Percentiles rank a stretch among this genome's conserved stretches.
Evolutionary conservation across 805 yeast genomes (phyloP).

Genomic region (Ogataea ramenticola): DNA sequence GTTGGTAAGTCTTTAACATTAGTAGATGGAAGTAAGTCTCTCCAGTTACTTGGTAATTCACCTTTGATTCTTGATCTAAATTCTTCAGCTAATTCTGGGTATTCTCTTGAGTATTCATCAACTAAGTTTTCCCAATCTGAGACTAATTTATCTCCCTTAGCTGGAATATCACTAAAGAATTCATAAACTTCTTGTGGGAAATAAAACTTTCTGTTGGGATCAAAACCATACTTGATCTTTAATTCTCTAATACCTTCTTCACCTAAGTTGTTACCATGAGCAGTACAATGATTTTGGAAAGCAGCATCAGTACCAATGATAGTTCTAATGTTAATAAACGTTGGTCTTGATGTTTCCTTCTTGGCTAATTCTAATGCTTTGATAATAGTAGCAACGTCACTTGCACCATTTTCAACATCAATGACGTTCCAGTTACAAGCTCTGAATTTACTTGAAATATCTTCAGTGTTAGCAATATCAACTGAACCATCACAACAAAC

Average conservation of each 20-base stretch:
- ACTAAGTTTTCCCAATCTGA: constrained; percentile 67
- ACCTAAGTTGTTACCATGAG: constrained; percentile 95
- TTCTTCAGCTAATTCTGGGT: constrained; percentile 76
- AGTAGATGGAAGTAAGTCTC: constrained; percentile 20
- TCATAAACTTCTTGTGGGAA: constrained; percentile 83
- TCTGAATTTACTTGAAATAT: constrained; percentile 76
- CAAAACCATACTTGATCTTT: constrained; percentile 78
- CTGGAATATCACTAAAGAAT: constrained; percentile 49
- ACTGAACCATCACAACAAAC: constrained; percentile 96
- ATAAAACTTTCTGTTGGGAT: constrained; percentile 72
- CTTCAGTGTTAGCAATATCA: constrained; percentile 85
- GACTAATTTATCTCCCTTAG: constrained; percentile 56
- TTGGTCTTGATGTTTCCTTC: constrained; percentile 62
- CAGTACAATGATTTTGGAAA: constrained; percentile 78
- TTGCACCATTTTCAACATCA: constrained; percentile 73
- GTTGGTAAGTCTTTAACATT: constrained; percentile 54
- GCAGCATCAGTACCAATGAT: constrained; percentile 92
- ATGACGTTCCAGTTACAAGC: constrained; percentile 92
- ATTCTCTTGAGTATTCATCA: constrained; percentile 54
- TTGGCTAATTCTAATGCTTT: constrained; percentile 29
- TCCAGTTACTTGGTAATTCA: constrained; percentile 82
- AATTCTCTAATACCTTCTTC: constrained; percentile 85
- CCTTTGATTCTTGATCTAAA: constrained; percentile 68
- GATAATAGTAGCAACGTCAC: constrained; percentile 62
- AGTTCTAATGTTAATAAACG: constrained; percentile 81